These are phyloP conservation scores for Alternaria sp. DNA, from an alignment of 2,329 filamentous ascomycete species.

Conservation along the genomic window DNA sequence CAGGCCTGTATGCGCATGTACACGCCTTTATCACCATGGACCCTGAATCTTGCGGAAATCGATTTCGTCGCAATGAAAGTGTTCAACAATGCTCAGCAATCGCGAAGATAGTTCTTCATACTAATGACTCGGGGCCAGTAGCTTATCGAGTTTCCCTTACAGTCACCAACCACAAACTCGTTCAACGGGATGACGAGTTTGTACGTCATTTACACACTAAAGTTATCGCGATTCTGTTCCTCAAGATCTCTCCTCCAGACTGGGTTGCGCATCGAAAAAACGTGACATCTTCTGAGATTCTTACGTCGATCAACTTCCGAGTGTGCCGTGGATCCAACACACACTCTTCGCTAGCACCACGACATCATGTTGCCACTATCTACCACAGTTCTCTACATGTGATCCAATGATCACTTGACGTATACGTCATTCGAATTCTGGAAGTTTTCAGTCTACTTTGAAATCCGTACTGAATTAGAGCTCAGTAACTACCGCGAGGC, in stretches of 20 bases:
- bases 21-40: conserved; percentile 3
- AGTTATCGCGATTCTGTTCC: neutral
- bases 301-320: neutral
- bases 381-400: neutral
- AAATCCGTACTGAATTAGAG: neutral
- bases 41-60: neutral
- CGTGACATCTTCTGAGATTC: neutral
- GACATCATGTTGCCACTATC: neutral
- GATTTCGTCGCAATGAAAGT: neutral
- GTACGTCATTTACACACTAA: neutral
- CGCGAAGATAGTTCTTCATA: neutral
- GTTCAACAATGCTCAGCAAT: neutral
- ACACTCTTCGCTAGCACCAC: neutral
- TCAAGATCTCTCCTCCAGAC: neutral
- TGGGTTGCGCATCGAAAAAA: neutral
- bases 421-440: neutral
- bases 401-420: neutral
- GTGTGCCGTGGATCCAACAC: neutral
- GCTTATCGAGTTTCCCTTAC: neutral
- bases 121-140: neutral
- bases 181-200: neutral
- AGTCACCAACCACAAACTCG: neutral
- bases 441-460: neutral
- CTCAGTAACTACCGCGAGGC: neutral
- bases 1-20: conserved; percentile 1